Evolutionary conservation across 163 green algal species (phyloP).

Genomic region (Chlorella variabilis): DNA sequence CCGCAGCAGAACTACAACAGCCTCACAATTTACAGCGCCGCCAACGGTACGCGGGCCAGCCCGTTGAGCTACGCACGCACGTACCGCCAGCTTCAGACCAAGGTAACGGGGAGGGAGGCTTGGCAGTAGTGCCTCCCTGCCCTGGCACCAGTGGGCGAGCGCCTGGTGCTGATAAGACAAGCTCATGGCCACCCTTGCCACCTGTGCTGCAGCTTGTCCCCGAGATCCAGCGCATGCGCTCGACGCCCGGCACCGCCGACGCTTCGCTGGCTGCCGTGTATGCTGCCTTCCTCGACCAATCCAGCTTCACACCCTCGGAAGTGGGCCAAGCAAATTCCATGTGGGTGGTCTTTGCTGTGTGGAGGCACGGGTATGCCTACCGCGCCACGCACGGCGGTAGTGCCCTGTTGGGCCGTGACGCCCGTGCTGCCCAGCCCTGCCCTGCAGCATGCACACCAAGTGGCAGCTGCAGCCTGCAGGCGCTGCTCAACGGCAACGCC

Average conservation of each 20-base stretch:
- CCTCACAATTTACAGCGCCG: conserved; percentile 2
- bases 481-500: conserved; percentile 57
- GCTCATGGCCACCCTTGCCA: not conserved
- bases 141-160: too few relatives aligned
- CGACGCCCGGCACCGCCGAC: not conserved
- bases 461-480: too few relatives aligned
- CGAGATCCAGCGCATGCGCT: not conserved
- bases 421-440: not conserved
- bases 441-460: conserved; percentile 15
- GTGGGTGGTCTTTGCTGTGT: not conserved
- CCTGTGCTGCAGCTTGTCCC: not conserved
- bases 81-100: not conserved
- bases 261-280: not conserved
- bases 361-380: too few relatives aligned
- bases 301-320: not conserved
- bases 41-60: not conserved
- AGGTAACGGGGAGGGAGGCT: too few relatives aligned
- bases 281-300: not conserved
- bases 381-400: too few relatives aligned
- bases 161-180: too few relatives aligned
- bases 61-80: not conserved
- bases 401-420: too few relatives aligned
- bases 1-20: conserved; percentile 38
- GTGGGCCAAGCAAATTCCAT: not conserved
- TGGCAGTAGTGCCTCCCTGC: too few relatives aligned